These are phyloP conservation scores for Atkinsonella texensis DNA, from an alignment of 2,329 filamentous ascomycete species.

Conservation along the genomic window DNA sequence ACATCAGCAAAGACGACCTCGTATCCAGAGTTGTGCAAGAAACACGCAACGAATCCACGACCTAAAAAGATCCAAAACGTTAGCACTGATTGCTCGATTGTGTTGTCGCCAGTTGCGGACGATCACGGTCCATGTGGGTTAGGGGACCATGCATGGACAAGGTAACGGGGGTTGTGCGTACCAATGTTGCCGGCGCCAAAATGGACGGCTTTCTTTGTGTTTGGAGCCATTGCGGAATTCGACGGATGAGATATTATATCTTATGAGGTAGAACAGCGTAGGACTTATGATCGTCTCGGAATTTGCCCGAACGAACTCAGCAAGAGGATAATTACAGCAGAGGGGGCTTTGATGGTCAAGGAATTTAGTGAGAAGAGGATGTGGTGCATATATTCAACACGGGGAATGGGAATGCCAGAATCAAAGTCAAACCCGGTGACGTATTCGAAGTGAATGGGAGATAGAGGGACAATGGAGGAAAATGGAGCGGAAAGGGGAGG, in stretches of 20 bases:
- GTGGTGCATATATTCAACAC: not conserved
- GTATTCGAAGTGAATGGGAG: not conserved
- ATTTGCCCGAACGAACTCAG: no score
- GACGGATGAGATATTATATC: not conserved
- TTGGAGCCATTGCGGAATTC: conserved; percentile 25
- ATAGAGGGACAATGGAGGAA: not conserved
- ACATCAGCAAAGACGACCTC: conserved; percentile 97
- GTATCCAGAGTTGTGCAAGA: conserved; percentile 89
- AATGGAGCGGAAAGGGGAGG: not conserved
- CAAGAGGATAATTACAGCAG: no score
- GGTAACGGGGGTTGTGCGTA: conserved; percentile 17
- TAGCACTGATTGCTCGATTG: conserved; percentile 7
- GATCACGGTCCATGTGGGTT: no score
- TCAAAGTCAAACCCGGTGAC: no score
- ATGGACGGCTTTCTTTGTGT: conserved; percentile 59
- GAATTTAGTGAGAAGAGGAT: not conserved
- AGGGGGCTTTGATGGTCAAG: no score
- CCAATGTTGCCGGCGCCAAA: conserved; percentile 82
- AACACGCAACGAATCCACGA: conserved; percentile 78
- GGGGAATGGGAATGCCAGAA: no score
- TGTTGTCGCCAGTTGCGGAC: no score
- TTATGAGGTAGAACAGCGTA: not conserved
- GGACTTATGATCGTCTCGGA: no score
- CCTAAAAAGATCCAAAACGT: conserved; percentile 19
- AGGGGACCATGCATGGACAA: no score